Conservation (phyloP, 2,329 filamentous ascomycete genomes). For the Fonsecaea multimorphosa region DNA sequence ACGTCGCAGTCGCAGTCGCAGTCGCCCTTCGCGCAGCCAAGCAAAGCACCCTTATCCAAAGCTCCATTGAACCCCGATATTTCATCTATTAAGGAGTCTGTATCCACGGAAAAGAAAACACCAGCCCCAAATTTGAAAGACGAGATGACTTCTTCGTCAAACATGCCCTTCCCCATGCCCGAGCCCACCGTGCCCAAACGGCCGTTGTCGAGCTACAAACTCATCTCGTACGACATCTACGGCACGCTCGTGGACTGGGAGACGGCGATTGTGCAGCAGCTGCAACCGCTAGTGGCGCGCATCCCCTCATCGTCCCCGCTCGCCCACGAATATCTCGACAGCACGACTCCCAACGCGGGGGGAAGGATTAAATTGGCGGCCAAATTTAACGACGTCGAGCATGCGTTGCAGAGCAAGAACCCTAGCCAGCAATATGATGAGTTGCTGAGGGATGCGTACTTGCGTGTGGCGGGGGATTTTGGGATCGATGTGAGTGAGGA, state of each 20-base stretch:
- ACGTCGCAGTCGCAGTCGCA: neutral
- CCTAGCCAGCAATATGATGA: constrained; percentile 66
- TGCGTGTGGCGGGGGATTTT: constrained; percentile 19
- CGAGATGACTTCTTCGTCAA: constrained; percentile 19
- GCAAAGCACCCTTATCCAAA: neutral
- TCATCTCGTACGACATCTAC: constrained; percentile 78
- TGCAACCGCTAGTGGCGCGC: constrained; percentile 46
- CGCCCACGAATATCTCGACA: constrained; percentile 15
- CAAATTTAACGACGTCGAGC: constrained; percentile 51
- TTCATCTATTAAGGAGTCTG: neutral
- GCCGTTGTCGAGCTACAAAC: constrained; percentile 38
- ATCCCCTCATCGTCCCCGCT: constrained; percentile 22
- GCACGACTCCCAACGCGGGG: constrained; percentile 9
- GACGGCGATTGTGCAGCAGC: constrained; percentile 63
- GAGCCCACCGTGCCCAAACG: constrained; percentile 30
- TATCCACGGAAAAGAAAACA: neutral
- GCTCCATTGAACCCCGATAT: neutral
- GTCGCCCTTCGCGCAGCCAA: neutral
- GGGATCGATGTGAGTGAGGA: constrained; percentile 18
- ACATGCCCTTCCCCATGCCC: constrained; percentile 31
- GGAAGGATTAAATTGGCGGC: constrained; percentile 22
- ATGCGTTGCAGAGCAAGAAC: constrained; percentile 57
- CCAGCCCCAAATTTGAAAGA: neutral
- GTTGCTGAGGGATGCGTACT: constrained; percentile 52
- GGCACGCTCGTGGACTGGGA: constrained; percentile 83